phyloP scores from a whole-genome alignment of 345 rosid genomes.

The Erucastrum elatum region DNA sequence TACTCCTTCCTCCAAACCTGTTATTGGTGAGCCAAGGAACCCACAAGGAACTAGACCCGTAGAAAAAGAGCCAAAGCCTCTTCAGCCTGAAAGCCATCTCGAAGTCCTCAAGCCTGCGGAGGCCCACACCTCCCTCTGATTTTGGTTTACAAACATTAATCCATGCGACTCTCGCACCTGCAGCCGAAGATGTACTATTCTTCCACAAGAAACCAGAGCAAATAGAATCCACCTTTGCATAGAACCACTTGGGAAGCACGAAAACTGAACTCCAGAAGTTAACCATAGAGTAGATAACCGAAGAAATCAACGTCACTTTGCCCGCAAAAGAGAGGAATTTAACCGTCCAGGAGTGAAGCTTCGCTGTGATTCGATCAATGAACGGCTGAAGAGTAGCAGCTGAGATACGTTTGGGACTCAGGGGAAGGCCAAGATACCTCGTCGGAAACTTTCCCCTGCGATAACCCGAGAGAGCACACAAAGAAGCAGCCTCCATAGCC shows the following conservation, averaged over 20 bases:
- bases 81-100: not conserved
- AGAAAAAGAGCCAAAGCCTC: not conserved
- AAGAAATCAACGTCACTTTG: not conserved
- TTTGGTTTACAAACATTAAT: not conserved
- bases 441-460: not conserved
- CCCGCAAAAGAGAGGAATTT: not conserved
- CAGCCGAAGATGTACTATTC: not conserved
- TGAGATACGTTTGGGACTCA: not conserved
- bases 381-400: not conserved
- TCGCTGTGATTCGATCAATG: fast-evolving
- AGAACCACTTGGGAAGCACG: not conserved
- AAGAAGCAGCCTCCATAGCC: fast-evolving
- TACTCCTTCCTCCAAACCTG: too few relatives aligned
- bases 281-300: not conserved
- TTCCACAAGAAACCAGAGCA: not conserved
- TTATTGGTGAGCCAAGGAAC: not conserved
- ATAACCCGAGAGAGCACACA: too few relatives aligned
- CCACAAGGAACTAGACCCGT: not conserved
- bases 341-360: not conserved
- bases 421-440: not conserved
- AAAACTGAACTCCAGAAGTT: not conserved
- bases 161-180: not conserved
- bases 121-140: not conserved
- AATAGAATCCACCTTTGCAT: not conserved
- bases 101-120: not conserved